Evolutionary conservation across 371 early-diverging fungal species (phyloP).

Genomic region (Basidiobolus meristosporus): DNA sequence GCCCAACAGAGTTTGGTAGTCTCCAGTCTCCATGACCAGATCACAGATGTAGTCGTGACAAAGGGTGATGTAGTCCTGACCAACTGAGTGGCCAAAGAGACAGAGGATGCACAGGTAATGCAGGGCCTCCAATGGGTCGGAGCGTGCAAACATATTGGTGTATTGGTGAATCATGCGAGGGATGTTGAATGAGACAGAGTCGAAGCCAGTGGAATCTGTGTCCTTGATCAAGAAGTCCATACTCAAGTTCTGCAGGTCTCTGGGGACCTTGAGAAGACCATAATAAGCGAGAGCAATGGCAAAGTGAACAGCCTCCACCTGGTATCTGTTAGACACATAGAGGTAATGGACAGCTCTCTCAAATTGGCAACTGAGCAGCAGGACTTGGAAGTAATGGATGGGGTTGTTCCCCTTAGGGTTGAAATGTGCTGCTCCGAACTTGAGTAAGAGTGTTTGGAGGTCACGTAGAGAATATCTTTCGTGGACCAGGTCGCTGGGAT

Average conservation of each 20-base stretch:
- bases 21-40: constrained; percentile 17
- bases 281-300: constrained; percentile 63
- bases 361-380: constrained; percentile 71
- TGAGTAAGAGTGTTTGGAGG: constrained; percentile 32
- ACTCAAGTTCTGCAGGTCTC: constrained; percentile 4
- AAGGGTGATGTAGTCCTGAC: constrained; percentile 13
- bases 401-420: constrained; percentile 45
- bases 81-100: constrained; percentile 9
- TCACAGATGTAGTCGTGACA: constrained; percentile 20
- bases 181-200: constrained; percentile 28
- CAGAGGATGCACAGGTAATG: constrained; percentile 44
- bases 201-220: constrained; percentile 7
- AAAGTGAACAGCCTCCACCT: constrained; percentile 77
- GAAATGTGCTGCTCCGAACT: constrained; percentile 48
- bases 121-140: constrained; percentile 31
- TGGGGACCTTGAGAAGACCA: constrained; percentile 24
- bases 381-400: constrained; percentile 58
- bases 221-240: constrained; percentile 7
- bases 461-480: constrained; percentile 45
- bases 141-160: constrained; percentile 17
- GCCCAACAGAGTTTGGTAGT: constrained; percentile 35
- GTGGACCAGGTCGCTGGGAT: constrained; percentile 16
- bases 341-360: constrained; percentile 66
- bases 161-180: constrained; percentile 34
- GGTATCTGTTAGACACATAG: constrained; percentile 24